Evolutionary conservation across 192 early-diverging fungal species (phyloP).

Genomic region (Gigaspora rosea): DNA sequence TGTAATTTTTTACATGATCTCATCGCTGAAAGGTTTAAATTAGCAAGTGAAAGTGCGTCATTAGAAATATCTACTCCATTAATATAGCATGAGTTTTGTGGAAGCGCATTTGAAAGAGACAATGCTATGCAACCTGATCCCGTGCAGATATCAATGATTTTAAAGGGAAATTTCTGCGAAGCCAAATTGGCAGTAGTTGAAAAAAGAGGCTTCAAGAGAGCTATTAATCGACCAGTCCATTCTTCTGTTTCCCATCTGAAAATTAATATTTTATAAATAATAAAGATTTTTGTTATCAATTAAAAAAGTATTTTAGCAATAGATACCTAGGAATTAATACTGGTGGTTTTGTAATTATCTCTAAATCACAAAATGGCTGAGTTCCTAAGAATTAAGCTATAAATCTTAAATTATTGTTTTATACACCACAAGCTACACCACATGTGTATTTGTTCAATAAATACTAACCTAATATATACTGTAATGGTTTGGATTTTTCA

Average conservation of each 20-base stretch:
- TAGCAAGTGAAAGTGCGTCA: conserved; percentile 64
- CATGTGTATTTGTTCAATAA: not conserved
- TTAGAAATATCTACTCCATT: conserved; percentile 67
- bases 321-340: conserved; percentile 81
- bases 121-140: conserved; percentile 86
- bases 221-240: conserved; percentile 70
- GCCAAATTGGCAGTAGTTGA: not conserved
- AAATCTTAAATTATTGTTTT: too few relatives aligned
- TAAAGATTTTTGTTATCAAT: not conserved
- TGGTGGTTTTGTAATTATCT: conserved; percentile 69
- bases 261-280: not conserved
- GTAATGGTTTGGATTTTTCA: conserved; percentile 76
- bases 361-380: conserved; percentile 82
- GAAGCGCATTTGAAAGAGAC: conserved; percentile 64
- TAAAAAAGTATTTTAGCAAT: not conserved
- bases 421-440: not conserved
- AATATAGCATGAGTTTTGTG: conserved; percentile 44
- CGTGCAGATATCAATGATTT: conserved; percentile 85
- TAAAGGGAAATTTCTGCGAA: conserved; percentile 45
- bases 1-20: conserved; percentile 31
- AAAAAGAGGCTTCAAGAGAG: conserved; percentile 43
- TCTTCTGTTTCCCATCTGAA: conserved; percentile 92
- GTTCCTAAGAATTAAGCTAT: conserved; percentile 52
- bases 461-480: conserved; percentile 66
- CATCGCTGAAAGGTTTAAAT: conserved; percentile 50